Evolutionary conservation across 2,329 filamentous ascomycete genomes (phyloP).

Genomic region (Fusarium vanettenii): DNA sequence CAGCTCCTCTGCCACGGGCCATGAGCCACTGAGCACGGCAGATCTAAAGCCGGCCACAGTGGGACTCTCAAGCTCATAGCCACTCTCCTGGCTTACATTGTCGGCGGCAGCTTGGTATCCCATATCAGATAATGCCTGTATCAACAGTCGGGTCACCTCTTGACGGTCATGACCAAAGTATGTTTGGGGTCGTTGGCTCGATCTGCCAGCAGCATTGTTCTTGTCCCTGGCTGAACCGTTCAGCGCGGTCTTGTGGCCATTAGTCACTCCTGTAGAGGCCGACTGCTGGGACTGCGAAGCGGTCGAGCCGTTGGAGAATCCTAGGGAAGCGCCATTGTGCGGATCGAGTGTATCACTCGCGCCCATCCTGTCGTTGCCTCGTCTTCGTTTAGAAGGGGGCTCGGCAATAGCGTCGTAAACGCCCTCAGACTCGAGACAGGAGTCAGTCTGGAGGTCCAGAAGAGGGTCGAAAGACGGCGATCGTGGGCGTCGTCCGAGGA

Average conservation of each 20-base stretch:
- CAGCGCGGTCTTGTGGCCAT: slow-evolving; percentile 61
- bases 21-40: slow-evolving; percentile 83
- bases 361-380: slow-evolving; percentile 72
- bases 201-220: slow-evolving; percentile 15
- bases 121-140: slow-evolving; percentile 90
- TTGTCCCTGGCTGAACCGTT: slow-evolving; percentile 64
- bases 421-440: slow-evolving; percentile 34
- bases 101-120: slow-evolving; percentile 84
- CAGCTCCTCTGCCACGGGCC: slow-evolving; percentile 86
- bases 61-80: slow-evolving; percentile 85
- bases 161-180: slow-evolving; percentile 92
- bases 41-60: slow-evolving; percentile 87
- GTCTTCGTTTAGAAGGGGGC: slow-evolving; percentile 62
- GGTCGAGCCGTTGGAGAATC: slow-evolving; percentile 57
- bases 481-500: slow-evolving; percentile 69
- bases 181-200: slow-evolving; percentile 38
- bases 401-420: slow-evolving; percentile 22
- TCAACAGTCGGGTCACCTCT: slow-evolving; percentile 91
- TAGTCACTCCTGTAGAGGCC: slow-evolving; percentile 49
- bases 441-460: slow-evolving; percentile 48
- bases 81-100: slow-evolving; percentile 82
- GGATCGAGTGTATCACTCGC: slow-evolving; percentile 63
- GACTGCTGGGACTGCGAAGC: slow-evolving; percentile 39
- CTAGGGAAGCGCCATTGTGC: slow-evolving; percentile 65
- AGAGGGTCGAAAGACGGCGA: slow-evolving; percentile 51